Conservation (phyloP, 768 basidiomycete genomes). For the Rickenella mellea region DNA sequence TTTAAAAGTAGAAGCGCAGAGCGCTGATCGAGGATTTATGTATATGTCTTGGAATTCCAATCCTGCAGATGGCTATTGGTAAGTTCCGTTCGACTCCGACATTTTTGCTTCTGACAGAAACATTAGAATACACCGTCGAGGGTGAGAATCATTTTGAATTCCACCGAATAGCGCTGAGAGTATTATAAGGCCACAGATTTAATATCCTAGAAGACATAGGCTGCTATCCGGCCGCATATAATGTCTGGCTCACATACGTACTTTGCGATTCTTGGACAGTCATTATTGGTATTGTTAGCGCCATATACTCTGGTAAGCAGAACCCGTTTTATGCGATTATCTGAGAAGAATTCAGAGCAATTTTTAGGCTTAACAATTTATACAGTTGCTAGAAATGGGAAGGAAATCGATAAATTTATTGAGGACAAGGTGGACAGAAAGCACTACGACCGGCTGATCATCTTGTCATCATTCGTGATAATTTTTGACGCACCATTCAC, state of each 20-base stretch:
- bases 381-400: conserved; percentile 29
- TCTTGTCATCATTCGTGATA: conserved; percentile 37
- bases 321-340: no score
- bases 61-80: conserved; percentile 24
- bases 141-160: no score
- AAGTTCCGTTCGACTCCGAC: no score
- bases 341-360: no score
- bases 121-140: conserved; percentile 36
- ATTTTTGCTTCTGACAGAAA: no score
- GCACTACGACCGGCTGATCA: conserved; percentile 52
- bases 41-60: conserved; percentile 29
- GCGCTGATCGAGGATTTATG: conserved; percentile 21
- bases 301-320: conserved; percentile 16
- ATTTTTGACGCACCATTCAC: conserved; percentile 35
- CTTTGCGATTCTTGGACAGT: conserved; percentile 17
- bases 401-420: conserved; percentile 33
- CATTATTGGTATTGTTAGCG: conserved; percentile 16
- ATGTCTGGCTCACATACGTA: conserved; percentile 23
- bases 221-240: conserved; percentile 34
- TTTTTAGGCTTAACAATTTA: conserved; percentile 26
- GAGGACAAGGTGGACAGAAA: conserved; percentile 30
- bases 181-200: conserved; percentile 52
- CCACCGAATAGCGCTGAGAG: no score
- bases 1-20: conserved; percentile 21
- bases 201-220: conserved; percentile 50